Conservation (phyloP, 805 yeast genomes). For the Dipodascus albidus region DNA sequence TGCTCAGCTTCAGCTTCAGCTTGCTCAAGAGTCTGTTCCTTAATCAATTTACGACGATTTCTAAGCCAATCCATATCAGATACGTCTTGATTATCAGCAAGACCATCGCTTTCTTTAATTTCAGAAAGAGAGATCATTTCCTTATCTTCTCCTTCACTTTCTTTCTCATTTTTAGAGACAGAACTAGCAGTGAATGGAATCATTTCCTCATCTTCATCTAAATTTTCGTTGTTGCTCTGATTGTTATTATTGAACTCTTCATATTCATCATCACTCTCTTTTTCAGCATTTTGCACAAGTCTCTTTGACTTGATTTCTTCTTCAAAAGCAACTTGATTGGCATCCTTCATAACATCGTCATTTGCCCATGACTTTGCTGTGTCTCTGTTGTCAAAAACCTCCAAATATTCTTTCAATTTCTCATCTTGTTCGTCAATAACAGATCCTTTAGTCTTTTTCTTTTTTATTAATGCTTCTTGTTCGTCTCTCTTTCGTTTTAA, state of each 20-base stretch:
- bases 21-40: conserved; percentile 26
- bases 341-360: conserved; percentile 37
- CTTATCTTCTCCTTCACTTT: conserved; percentile 12
- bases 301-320: neutral
- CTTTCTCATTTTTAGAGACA: conserved; percentile 14
- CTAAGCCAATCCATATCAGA: conserved; percentile 85
- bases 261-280: conserved; percentile 36
- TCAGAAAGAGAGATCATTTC: conserved; percentile 7
- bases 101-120: conserved; percentile 7
- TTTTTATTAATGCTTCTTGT: conserved; percentile 32
- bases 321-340: conserved; percentile 27
- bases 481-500: conserved; percentile 11
- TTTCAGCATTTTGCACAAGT: conserved; percentile 13
- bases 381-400: conserved; percentile 67
- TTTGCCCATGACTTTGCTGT: conserved; percentile 69
- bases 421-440: conserved; percentile 17
- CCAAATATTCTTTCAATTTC: conserved; percentile 67
- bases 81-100: conserved; percentile 39
- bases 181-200: conserved; percentile 28
- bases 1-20: conserved; percentile 5
- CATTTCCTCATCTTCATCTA: conserved; percentile 29
- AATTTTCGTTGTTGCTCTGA: conserved; percentile 13
- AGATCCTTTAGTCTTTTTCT: conserved; percentile 26
- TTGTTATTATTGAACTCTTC: conserved; percentile 19
- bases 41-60: conserved; percentile 60